phyloP scores from a whole-genome alignment of 768 basidiomycete species.

The Trametes sanguinea region DNA sequence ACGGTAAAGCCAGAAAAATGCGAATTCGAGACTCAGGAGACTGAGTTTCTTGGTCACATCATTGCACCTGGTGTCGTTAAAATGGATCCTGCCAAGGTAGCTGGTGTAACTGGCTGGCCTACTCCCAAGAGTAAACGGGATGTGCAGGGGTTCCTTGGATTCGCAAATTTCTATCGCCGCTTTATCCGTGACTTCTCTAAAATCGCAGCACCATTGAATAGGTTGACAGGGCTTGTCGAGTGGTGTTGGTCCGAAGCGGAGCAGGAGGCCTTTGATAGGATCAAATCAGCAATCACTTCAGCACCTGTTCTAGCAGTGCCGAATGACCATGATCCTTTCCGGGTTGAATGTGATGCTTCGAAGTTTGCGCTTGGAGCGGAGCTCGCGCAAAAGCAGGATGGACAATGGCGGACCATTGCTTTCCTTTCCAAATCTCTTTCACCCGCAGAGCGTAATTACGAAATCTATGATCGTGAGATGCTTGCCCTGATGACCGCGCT shows the following conservation, averaged over 20 bases:
- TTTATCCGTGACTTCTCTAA: constrained; percentile 35
- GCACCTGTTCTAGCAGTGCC: constrained; percentile 19
- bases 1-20: constrained; percentile 43
- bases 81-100: constrained; percentile 40
- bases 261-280: background rate
- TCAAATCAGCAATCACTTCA: background rate
- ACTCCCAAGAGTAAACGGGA: constrained; percentile 21
- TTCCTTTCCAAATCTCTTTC: constrained; percentile 16
- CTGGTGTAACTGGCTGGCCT: constrained; percentile 35
- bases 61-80: constrained; percentile 22
- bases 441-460: constrained; percentile 33
- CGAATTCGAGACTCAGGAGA: constrained; percentile 27
- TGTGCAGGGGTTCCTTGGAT: constrained; percentile 32
- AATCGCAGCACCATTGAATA: constrained; percentile 27
- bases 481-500: constrained; percentile 37
- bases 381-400: constrained; percentile 28
- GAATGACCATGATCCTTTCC: constrained; percentile 14
- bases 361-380: too few species aligned
- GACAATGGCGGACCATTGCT: constrained; percentile 13
- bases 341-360: constrained; percentile 21
- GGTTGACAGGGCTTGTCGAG: background rate
- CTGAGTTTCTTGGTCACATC: constrained; percentile 37
- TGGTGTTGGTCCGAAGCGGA: constrained; percentile 1
- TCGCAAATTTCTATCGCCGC: constrained; percentile 35
- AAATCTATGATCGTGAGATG: constrained; percentile 40